Base-by-base conservation (phyloP, 257 asterid species). In the Lycium ferocissimum region DNA sequence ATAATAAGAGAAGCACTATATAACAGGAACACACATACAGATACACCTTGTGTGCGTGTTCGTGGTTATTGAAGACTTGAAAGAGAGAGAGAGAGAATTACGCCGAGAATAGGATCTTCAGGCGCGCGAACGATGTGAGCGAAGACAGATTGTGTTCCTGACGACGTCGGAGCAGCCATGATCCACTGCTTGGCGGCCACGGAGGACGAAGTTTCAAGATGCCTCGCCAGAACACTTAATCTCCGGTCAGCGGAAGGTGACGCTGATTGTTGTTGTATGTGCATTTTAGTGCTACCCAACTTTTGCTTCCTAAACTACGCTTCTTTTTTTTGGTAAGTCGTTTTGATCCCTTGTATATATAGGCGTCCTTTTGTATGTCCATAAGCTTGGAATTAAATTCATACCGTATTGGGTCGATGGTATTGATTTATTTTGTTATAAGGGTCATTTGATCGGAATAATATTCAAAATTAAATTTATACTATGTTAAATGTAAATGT, bases 31-130 rank as follows among this genome's bases (percentile, higher is more conserved):
- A 26, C 33, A 26, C 33, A 26, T 26, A 26, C 33, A 26, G 33
- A 26, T 26, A 26, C 33, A 26, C 33, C 33, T 26, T 26, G 33
- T 26, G 33, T 26, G 33, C 33, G 33, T 26, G 33, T 26, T 26
- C 33, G 33, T 26, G 33, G 33, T 26, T 26, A 26, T 26, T 26
- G 33, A 26, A 26, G 33, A 26, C 33, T 26, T 26, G 33, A 26
- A 26, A 26, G 33, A 26, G 33, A 26, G 33, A 26, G 4, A 69
- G 12, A 22, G 59, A 38, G 49, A 43, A 57, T 82, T 94, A 95
- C 98, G 83, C 98, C 99, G 87, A 97, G 99, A 88, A 97, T 97
- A 18, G 98, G 95, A 94, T 97, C 99, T 87, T 97, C 98, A 8
- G 99, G 97, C 7, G 91, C 99, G 81, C 88, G 97, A 90, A 89